Evolutionary conservation across 139 green algal species (phyloP).

Genomic region (Haematococcus lacustris): DNA sequence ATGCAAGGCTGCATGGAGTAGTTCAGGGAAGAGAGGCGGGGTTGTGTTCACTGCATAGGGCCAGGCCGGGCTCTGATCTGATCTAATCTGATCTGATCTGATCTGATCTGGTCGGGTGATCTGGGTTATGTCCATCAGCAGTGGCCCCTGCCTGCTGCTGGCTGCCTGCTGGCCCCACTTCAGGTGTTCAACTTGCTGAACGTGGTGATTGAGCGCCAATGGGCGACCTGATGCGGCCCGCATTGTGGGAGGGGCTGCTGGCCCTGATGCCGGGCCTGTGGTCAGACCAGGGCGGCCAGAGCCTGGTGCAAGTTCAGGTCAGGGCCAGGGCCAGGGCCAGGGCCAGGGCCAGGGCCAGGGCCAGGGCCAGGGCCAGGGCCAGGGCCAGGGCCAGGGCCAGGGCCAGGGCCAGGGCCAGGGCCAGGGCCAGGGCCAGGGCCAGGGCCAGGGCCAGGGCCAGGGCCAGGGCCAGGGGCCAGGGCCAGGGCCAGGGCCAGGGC

Average conservation of each 20-base stretch:
- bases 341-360: too few relatives aligned
- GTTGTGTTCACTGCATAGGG: neutral
- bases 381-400: too few relatives aligned
- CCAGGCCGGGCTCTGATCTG: neutral
- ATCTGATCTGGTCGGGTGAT: neutral
- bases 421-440: too few relatives aligned
- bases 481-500: too few relatives aligned
- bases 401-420: too few relatives aligned
- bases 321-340: too few relatives aligned
- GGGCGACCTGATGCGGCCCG: conserved; percentile 16
- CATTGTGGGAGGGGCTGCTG: conserved; percentile 1
- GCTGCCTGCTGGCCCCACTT: neutral
- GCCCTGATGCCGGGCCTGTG: conserved; percentile 15
- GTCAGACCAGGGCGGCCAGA: conserved; percentile 1
- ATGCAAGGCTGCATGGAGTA: neutral
- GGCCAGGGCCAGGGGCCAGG: too few relatives aligned
- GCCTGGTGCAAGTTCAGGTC: conserved; percentile 18
- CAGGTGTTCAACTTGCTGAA: conserved; percentile 21
- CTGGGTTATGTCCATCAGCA: neutral
- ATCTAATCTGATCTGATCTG: neutral
- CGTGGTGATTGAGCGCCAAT: conserved; percentile 24
- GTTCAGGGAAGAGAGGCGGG: neutral
- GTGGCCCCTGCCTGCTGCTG: neutral
- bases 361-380: too few relatives aligned
- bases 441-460: too few relatives aligned